Evolutionary conservation across 1,139 yeast genomes (phyloP).

Genomic region (Wickerhamomyces sp.): DNA sequence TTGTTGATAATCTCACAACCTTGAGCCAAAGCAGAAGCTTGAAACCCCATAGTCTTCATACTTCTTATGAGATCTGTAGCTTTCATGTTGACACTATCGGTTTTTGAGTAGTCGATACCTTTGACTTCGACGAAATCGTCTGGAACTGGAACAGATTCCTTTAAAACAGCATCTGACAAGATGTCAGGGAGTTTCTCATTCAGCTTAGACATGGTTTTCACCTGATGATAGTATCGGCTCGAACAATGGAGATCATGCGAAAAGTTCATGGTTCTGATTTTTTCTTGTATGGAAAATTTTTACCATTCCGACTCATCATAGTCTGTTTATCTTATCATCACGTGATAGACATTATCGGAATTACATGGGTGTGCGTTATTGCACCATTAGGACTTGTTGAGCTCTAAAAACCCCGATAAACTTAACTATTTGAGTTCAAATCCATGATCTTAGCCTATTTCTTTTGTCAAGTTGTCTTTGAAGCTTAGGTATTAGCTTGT

Average conservation of each 20-base stretch:
- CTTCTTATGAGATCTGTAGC: slow-evolving; percentile 75
- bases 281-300: neutral
- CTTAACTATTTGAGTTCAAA: too few relatives aligned
- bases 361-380: neutral
- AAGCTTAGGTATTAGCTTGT: too few relatives aligned
- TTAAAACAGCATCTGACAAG: slow-evolving; percentile 85
- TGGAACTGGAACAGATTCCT: slow-evolving; percentile 82
- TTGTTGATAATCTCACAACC: slow-evolving; percentile 90
- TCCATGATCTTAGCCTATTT: too few relatives aligned
- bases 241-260: too few relatives aligned
- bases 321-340: slow-evolving; percentile 4
- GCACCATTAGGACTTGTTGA: neutral
- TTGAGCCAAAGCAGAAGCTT: slow-evolving; percentile 77
- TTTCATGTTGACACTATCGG: slow-evolving; percentile 60
- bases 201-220: slow-evolving; percentile 25
- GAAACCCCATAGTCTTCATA: slow-evolving; percentile 98
- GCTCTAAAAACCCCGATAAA: too few relatives aligned
- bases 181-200: slow-evolving; percentile 49
- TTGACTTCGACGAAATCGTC: slow-evolving; percentile 68
- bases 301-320: neutral
- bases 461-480: too few relatives aligned
- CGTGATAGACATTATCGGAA: slow-evolving; percentile 4
- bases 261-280: neutral
- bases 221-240: neutral
- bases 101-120: slow-evolving; percentile 85